Conservation (phyloP, 306 rosid genomes). For the Canavalia ensiformis region DNA sequence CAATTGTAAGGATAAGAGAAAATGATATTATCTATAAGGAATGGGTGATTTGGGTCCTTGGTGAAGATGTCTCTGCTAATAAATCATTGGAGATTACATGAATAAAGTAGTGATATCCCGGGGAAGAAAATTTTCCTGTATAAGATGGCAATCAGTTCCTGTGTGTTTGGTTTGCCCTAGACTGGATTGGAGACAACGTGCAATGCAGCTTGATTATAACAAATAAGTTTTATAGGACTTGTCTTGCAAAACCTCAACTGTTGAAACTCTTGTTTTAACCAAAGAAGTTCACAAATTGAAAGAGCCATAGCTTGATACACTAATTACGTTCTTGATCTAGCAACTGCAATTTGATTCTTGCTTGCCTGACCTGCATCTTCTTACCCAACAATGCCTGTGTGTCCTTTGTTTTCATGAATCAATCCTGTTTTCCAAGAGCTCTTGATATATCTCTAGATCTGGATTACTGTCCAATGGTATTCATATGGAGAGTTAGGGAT, state of each 20-base stretch:
- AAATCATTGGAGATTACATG: slow-evolving; percentile 8
- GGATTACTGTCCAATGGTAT: neutral
- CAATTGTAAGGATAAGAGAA: slow-evolving; percentile 8
- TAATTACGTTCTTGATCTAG: neutral
- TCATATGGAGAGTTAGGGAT: slow-evolving; percentile 6
- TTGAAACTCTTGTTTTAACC: neutral
- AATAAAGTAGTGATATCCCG: slow-evolving; percentile 11
- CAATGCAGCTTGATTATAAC: neutral
- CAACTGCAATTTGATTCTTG: slow-evolving; percentile 1
- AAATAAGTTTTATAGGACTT: slow-evolving; percentile 21
- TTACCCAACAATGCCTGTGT: neutral
- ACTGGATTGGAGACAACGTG: slow-evolving; percentile 13
- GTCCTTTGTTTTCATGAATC: neutral
- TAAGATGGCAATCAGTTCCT: neutral
- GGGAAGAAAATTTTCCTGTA: neutral
- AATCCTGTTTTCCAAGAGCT: neutral
- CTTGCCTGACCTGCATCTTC: neutral
- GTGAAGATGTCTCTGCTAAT: slow-evolving; percentile 8
- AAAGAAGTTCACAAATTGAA: slow-evolving; percentile 11
- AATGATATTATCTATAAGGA: neutral
- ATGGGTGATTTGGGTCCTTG: slow-evolving; percentile 18
- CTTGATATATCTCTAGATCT: slow-evolving; percentile 4
- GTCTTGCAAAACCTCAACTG: neutral
- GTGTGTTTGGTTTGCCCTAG: slow-evolving; percentile 14
- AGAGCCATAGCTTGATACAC: slow-evolving; percentile 2